These are phyloP conservation scores for Pouteria campechiana DNA, from an alignment of 179 eudicot genomes.

Conservation along the genomic window DNA sequence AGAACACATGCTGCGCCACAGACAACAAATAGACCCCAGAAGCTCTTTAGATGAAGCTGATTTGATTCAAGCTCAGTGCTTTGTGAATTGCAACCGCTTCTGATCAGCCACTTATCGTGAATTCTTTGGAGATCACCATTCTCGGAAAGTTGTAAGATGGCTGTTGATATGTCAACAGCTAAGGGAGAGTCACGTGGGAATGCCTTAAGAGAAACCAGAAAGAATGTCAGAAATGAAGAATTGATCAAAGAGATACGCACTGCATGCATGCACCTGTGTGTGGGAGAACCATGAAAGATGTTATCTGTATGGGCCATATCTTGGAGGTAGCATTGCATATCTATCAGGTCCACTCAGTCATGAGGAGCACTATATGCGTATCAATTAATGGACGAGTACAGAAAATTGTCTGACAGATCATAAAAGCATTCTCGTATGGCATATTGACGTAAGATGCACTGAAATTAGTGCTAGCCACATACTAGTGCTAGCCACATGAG, in stretches of 20 bases:
- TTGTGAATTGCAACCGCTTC: slow-evolving; percentile 12
- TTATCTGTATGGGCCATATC: too few relatives aligned
- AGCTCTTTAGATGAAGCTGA: slow-evolving; percentile 43
- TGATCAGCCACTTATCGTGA: slow-evolving; percentile 29
- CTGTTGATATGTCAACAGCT: slow-evolving; percentile 58
- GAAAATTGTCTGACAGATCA: too few relatives aligned
- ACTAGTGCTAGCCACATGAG: too few relatives aligned
- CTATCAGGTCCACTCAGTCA: too few relatives aligned
- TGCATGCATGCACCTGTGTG: too few relatives aligned
- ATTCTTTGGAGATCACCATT: slow-evolving; percentile 42
- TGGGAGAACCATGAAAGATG: too few relatives aligned
- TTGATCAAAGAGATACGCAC: neutral
- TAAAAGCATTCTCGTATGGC: too few relatives aligned
- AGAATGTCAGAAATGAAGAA: neutral
- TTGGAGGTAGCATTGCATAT: too few relatives aligned
- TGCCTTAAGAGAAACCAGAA: slow-evolving; percentile 39
- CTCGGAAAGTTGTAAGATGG: slow-evolving; percentile 48
- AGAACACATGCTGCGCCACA: slow-evolving; percentile 36
- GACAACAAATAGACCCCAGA: slow-evolving; percentile 44
- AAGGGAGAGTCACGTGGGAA: slow-evolving; percentile 56
- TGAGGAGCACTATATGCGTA: too few relatives aligned
- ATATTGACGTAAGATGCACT: too few relatives aligned
- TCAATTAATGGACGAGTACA: too few relatives aligned
- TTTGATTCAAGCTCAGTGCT: slow-evolving; percentile 21
- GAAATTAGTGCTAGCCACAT: too few relatives aligned